These are phyloP conservation scores for Zanthoxylum bungeanum DNA, from an alignment of 345 rosid species.

Conservation along the genomic window DNA sequence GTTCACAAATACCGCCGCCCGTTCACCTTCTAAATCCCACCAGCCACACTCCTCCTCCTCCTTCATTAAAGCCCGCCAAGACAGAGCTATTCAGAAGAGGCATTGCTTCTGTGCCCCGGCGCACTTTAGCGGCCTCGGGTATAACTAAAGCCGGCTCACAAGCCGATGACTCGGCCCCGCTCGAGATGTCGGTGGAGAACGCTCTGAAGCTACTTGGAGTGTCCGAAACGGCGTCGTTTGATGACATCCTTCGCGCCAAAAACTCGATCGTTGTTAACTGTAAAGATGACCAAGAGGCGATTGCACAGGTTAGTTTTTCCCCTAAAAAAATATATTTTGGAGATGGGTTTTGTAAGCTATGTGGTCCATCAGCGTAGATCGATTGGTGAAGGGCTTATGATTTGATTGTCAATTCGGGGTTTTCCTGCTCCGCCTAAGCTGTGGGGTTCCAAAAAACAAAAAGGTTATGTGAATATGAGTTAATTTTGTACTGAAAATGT, in stretches of 20 bases:
- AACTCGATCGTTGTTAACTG: constrained; percentile 66
- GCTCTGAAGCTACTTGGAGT: constrained; percentile 96
- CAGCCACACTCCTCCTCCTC: background rate
- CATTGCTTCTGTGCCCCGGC: constrained; percentile 30
- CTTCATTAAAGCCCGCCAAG: constrained; percentile 21
- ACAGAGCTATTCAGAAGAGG: constrained; percentile 43
- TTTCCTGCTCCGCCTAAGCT: too few species aligned
- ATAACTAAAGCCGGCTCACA: constrained; percentile 57
- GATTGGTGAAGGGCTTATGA: too few species aligned
- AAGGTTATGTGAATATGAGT: background rate
- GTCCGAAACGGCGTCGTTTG: constrained; percentile 80
- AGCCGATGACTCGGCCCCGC: constrained; percentile 86
- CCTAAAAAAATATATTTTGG: too few species aligned
- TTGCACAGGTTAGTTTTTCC: constrained; percentile 72
- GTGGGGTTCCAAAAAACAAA: too few species aligned
- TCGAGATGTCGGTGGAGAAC: constrained; percentile 92
- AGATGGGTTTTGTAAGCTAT: background rate
- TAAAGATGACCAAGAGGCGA: constrained; percentile 72
- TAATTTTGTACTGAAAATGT: background rate
- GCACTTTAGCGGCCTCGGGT: constrained; percentile 24
- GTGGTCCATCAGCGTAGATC: too few species aligned
- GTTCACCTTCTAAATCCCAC: constrained; percentile 14
- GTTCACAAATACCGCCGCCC: constrained; percentile 33
- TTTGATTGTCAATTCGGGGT: too few species aligned
- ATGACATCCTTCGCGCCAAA: constrained; percentile 94